A percentile compares a stretch with the other conserved stretches of the same genome.
Conservation (phyloP, 441 rosid species). For the Populus hybrid region DNA sequence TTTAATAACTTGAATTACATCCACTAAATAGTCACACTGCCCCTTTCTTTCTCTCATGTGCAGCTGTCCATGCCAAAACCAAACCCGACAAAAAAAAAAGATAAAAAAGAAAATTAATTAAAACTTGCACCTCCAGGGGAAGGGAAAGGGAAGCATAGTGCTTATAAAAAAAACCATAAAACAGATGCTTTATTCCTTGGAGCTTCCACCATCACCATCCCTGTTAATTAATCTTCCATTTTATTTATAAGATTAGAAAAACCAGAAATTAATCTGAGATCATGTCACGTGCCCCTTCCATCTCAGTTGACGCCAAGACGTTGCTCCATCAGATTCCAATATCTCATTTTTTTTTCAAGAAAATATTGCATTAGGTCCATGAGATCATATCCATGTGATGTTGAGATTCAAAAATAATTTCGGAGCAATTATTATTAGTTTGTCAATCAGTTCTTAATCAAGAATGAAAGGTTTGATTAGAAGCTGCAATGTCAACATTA, state of each 20-base stretch:
- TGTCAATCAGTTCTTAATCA: too few relatives aligned
- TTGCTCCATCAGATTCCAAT: conserved; percentile 23
- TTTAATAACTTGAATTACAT: too few relatives aligned
- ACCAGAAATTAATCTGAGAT: conserved; percentile 13
- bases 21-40: too few relatives aligned
- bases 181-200: background rate
- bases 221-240: background rate
- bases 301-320: background rate
- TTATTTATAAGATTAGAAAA: too few relatives aligned
- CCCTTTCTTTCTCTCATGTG: background rate
- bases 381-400: conserved; percentile 21
- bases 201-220: background rate
- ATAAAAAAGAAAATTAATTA: too few relatives aligned
- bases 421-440: too few relatives aligned
- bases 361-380: background rate
- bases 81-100: background rate
- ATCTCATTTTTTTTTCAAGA: background rate
- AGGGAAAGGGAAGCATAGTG: too few relatives aligned
- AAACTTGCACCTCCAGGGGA: too few relatives aligned
- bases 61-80: conserved; percentile 21
- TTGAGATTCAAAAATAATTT: conserved; percentile 5
- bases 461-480: too few relatives aligned
- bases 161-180: too few relatives aligned
- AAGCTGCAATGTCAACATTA: too few relatives aligned
- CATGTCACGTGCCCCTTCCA: conserved; percentile 25